Conservation (phyloP, 2,329 filamentous ascomycete species). For the Botryotinia narcissicola region DNA sequence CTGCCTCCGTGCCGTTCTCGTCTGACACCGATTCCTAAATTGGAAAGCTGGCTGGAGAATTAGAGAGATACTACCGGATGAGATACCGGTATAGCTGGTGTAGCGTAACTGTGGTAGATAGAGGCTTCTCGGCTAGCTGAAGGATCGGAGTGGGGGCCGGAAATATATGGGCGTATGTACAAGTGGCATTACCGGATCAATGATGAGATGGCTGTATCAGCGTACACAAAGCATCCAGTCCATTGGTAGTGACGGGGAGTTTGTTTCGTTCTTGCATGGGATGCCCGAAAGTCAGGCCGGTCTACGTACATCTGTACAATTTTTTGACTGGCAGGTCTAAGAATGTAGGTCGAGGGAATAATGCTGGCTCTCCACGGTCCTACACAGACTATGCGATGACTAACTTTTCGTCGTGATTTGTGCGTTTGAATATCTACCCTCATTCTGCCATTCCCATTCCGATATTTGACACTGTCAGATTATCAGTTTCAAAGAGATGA, state of each 20-base stretch:
- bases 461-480: background rate
- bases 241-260: background rate
- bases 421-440: background rate
- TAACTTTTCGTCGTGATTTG: background rate
- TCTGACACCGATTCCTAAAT: background rate
- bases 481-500: background rate
- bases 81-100: background rate
- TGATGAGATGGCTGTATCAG: background rate
- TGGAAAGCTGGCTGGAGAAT: background rate
- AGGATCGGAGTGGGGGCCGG: background rate
- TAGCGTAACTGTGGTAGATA: background rate
- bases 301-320: background rate
- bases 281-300: background rate
- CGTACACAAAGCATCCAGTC: background rate
- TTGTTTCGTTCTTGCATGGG: background rate
- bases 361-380: background rate
- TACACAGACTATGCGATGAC: background rate
- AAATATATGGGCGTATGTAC: background rate
- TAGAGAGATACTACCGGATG: background rate
- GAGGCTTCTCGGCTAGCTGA: background rate
- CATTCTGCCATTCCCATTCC: background rate
- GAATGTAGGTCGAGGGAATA: background rate
- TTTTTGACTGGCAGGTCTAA: background rate
- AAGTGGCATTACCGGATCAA: background rate
- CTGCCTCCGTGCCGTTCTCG: conserved; percentile 2